phyloP scores from a whole-genome alignment of 768 basidiomycete species.

The Agaricus bisporus region DNA sequence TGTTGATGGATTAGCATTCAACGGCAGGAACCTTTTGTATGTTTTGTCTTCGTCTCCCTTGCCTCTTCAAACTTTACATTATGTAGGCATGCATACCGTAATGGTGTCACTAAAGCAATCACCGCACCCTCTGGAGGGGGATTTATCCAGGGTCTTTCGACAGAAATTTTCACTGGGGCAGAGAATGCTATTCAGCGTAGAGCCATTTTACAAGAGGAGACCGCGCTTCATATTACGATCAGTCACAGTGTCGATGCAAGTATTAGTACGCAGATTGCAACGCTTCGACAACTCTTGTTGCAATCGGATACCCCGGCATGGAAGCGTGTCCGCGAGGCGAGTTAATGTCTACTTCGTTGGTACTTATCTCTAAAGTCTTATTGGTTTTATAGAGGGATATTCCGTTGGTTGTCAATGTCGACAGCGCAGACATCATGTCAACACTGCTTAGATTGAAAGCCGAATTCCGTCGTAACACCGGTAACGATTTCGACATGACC shows the following conservation, averaged over 20 bases:
- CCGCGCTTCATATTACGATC: constrained; percentile 58
- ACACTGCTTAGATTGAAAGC: constrained; percentile 56
- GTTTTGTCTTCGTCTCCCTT: constrained; percentile 15
- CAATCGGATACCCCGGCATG: constrained; percentile 24
- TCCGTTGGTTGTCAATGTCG: constrained; percentile 59
- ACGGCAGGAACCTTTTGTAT: constrained; percentile 43
- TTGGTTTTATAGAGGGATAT: constrained; percentile 37
- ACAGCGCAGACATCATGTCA: constrained; percentile 74
- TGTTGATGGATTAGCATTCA: constrained; percentile 57
- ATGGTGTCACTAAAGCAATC: constrained; percentile 68
- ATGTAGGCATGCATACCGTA: constrained; percentile 61
- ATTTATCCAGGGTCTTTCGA: constrained; percentile 58
- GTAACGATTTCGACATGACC: constrained; percentile 33
- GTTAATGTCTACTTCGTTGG: background rate
- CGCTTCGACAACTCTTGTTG: constrained; percentile 43
- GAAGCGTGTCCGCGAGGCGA: constrained; percentile 26
- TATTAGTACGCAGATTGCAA: constrained; percentile 58
- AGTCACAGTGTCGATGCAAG: constrained; percentile 33
- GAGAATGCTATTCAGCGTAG: constrained; percentile 49
- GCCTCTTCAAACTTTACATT: background rate
- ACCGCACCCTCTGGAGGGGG: constrained; percentile 50
- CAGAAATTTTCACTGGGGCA: constrained; percentile 55
- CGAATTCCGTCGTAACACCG: constrained; percentile 36
- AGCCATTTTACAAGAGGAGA: constrained; percentile 60
- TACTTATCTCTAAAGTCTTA: constrained; percentile 6